Evolutionary conservation across 208 protist genomes (phyloP).

Genomic region (Trypanosoma platydactyli): DNA sequence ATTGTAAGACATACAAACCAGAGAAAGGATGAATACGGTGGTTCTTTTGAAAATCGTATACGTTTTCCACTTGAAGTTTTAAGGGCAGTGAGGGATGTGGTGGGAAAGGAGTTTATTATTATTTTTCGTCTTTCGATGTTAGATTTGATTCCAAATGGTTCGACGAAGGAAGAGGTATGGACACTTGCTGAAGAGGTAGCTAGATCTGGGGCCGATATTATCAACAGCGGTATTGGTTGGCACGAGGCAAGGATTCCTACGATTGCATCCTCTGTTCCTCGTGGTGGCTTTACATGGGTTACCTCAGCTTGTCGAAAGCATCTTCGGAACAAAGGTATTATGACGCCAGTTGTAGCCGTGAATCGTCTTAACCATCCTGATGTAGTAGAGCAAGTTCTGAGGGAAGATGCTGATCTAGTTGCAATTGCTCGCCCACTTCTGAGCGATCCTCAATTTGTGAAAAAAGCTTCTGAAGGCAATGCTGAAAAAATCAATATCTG

Average conservation of each 20-base stretch:
- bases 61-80: slow-evolving; percentile 82
- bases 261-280: slow-evolving; percentile 81
- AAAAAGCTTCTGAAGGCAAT: slow-evolving; percentile 50
- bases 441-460: slow-evolving; percentile 73
- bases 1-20: slow-evolving; percentile 74
- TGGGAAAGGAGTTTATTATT: slow-evolving; percentile 81
- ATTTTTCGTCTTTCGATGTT: slow-evolving; percentile 87
- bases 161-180: slow-evolving; percentile 67
- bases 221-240: slow-evolving; percentile 92
- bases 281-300: slow-evolving; percentile 71
- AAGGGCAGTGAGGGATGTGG: slow-evolving; percentile 42
- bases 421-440: slow-evolving; percentile 82
- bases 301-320: slow-evolving; percentile 45
- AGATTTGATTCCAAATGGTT: slow-evolving; percentile 80
- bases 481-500: slow-evolving; percentile 84
- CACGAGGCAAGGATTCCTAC: slow-evolving; percentile 89
- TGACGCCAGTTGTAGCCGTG: slow-evolving; percentile 66
- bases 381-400: slow-evolving; percentile 55
- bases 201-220: slow-evolving; percentile 65
- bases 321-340: slow-evolving; percentile 44
- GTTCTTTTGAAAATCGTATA: slow-evolving; percentile 77
- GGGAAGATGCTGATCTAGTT: slow-evolving; percentile 70
- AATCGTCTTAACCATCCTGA: slow-evolving; percentile 84
- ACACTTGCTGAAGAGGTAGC: slow-evolving; percentile 63
- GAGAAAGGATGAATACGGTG: slow-evolving; percentile 88